Evolutionary conservation across 2,329 filamentous ascomycete genomes (phyloP).

Genomic region (Stachybotrys chlorohalonatus): DNA sequence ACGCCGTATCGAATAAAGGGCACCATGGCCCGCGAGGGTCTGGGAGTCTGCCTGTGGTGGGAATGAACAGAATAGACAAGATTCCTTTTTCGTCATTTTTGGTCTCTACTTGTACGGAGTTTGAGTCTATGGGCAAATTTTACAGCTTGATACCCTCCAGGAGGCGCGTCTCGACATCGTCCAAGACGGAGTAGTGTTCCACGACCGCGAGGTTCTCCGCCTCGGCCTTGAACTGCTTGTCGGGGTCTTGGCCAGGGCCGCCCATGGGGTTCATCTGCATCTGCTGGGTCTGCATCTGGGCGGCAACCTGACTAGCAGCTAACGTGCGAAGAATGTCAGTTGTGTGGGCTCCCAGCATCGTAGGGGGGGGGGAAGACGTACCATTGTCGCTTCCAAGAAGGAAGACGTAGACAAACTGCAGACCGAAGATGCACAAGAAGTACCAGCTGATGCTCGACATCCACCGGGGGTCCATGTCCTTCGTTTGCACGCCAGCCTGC

Average conservation of each 20-base stretch:
- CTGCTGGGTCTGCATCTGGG: constrained; percentile 70
- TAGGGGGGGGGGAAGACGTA: constrained; percentile 34
- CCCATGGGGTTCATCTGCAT: constrained; percentile 51
- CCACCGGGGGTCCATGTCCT: constrained; percentile 95
- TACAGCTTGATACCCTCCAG: constrained; percentile 43
- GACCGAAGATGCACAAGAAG: constrained; percentile 91
- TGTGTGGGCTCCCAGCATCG: constrained; percentile 6
- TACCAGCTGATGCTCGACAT: constrained; percentile 99
- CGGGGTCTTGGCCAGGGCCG: constrained; percentile 84
- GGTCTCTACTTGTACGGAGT: background rate
- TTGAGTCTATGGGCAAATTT: constrained; percentile 16
- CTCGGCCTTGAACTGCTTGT: constrained; percentile 90
- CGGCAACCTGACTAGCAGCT: constrained; percentile 87
- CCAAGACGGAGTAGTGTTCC: constrained; percentile 86
- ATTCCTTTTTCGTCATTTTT: constrained; percentile 1
- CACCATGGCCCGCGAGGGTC: constrained; percentile 53
- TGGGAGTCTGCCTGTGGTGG: constrained; percentile 59
- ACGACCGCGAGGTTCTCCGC: constrained; percentile 93
- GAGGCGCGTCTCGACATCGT: constrained; percentile 79
- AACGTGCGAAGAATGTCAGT: background rate
- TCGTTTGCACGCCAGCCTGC: constrained; percentile 90
- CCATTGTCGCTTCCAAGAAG: constrained; percentile 92
- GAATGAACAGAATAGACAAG: constrained; percentile 23
- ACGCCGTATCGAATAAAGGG: constrained; percentile 64
- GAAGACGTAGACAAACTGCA: constrained; percentile 96